phyloP scores from a whole-genome alignment of 208 protist species.

The Leishmania tropica region DNA sequence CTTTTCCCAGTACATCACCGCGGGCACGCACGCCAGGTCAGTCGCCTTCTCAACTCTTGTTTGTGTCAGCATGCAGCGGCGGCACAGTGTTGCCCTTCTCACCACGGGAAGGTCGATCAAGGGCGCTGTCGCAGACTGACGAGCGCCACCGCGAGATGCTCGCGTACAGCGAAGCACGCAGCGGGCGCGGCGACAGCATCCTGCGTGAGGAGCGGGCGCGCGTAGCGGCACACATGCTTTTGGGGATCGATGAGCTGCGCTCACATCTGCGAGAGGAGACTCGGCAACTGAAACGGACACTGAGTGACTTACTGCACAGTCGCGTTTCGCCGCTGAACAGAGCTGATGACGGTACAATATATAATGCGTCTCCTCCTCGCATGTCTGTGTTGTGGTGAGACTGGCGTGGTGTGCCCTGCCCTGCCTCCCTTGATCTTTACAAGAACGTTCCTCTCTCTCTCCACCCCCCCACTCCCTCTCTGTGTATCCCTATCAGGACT shows the following conservation, averaged over 20 bases:
- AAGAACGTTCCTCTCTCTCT: background rate
- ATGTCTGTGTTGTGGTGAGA: background rate
- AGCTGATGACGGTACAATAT: background rate
- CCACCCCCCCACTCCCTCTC: background rate
- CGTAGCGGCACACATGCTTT: slow-evolving; percentile 45
- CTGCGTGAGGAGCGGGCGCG: slow-evolving; percentile 65
- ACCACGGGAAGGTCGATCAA: background rate
- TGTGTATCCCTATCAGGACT: background rate
- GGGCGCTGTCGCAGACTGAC: background rate
- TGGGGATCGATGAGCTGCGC: slow-evolving; percentile 67
- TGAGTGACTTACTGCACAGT: background rate
- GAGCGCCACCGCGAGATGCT: background rate
- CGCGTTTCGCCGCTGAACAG: background rate
- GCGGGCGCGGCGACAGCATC: slow-evolving; percentile 39
- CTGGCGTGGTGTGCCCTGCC: background rate
- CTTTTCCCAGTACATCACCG: background rate
- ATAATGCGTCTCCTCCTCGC: background rate
- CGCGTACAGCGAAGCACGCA: background rate
- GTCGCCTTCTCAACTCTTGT: background rate
- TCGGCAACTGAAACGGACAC: background rate
- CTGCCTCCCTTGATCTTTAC: background rate
- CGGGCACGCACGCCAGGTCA: background rate
- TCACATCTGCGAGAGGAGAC: slow-evolving; percentile 47
- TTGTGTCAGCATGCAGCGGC: background rate
- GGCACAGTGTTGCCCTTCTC: background rate